Evolutionary conservation across 1,284 basidiomycete genomes (phyloP).

Genomic region (Volvariella volvacea): DNA sequence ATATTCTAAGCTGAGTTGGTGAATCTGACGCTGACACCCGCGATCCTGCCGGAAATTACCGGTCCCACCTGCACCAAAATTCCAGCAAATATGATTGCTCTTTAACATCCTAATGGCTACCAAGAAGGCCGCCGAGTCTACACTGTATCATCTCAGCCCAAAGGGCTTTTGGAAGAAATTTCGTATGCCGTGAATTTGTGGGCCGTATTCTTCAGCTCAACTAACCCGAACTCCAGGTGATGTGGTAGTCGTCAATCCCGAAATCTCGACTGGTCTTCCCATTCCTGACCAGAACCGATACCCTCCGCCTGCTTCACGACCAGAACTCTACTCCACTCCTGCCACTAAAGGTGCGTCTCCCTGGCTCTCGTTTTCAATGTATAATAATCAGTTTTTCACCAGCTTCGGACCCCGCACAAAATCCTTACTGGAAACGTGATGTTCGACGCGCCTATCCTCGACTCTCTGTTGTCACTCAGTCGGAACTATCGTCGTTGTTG

Average conservation of each 20-base stretch:
- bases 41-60: conserved; percentile 9
- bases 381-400: background rate
- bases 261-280: conserved; percentile 91
- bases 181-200: conserved; percentile 44
- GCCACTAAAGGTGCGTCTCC: conserved; percentile 70
- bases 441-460: conserved; percentile 88
- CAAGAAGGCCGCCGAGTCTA: conserved; percentile 74
- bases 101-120: conserved; percentile 45
- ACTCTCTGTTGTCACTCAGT: conserved; percentile 78
- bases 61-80: conserved; percentile 1
- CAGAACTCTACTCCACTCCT: conserved; percentile 81
- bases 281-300: conserved; percentile 67
- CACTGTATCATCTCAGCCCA: conserved; percentile 81
- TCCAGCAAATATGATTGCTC: no score
- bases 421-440: conserved; percentile 94
- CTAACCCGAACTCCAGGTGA: conserved; percentile 48
- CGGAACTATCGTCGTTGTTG: conserved; percentile 74
- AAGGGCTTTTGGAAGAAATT: conserved; percentile 95
- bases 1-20: no score
- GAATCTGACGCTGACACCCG: no score
- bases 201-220: background rate
- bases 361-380: conserved; percentile 4
- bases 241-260: conserved; percentile 73
- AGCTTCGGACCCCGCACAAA: conserved; percentile 80
- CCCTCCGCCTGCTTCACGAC: conserved; percentile 82